phyloP scores from a whole-genome alignment of 2,329 filamentous ascomycete species.

The Fusarium austroafricanum region DNA sequence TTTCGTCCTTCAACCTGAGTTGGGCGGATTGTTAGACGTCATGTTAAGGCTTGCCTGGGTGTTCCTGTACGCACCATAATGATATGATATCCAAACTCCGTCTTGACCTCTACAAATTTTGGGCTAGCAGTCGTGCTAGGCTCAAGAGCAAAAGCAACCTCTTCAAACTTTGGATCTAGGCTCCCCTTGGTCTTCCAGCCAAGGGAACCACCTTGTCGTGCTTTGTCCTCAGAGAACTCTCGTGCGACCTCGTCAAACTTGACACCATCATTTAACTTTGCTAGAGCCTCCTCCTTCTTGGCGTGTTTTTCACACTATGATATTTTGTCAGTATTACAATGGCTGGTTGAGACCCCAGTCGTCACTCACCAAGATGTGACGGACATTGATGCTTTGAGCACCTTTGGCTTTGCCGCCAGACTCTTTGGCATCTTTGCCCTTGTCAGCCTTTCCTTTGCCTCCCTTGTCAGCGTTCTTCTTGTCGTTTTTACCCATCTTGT shows the following conservation, averaged over 20 bases:
- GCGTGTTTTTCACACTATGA: slow-evolving; percentile 76
- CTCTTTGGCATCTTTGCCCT: slow-evolving; percentile 45
- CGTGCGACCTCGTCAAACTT: slow-evolving; percentile 82
- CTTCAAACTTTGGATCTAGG: slow-evolving; percentile 76
- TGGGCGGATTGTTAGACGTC: slow-evolving; percentile 5
- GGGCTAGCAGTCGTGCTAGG: slow-evolving; percentile 72
- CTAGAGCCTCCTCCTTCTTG: slow-evolving; percentile 81
- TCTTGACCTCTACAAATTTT: slow-evolving; percentile 77
- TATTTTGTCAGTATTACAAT: slow-evolving; percentile 17
- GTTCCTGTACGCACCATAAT: slow-evolving; percentile 70
- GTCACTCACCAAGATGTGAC: slow-evolving; percentile 71
- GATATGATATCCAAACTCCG: slow-evolving; percentile 81
- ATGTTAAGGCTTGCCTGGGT: neutral
- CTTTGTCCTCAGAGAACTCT: slow-evolving; percentile 82
- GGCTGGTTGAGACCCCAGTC: neutral
- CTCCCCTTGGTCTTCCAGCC: slow-evolving; percentile 79
- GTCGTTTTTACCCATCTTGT: slow-evolving; percentile 55
- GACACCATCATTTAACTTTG: slow-evolving; percentile 72
- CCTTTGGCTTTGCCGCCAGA: slow-evolving; percentile 60
- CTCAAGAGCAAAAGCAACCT: slow-evolving; percentile 76
- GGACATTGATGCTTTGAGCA: slow-evolving; percentile 77
- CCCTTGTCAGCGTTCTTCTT: slow-evolving; percentile 57
- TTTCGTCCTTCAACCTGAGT: slow-evolving; percentile 57
- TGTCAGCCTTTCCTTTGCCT: slow-evolving; percentile 41
- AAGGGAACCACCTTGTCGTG: slow-evolving; percentile 74